phyloP scores from a whole-genome alignment of 2,329 filamentous ascomycete genomes.

The Chrysoporthe deuterocubensis region DNA sequence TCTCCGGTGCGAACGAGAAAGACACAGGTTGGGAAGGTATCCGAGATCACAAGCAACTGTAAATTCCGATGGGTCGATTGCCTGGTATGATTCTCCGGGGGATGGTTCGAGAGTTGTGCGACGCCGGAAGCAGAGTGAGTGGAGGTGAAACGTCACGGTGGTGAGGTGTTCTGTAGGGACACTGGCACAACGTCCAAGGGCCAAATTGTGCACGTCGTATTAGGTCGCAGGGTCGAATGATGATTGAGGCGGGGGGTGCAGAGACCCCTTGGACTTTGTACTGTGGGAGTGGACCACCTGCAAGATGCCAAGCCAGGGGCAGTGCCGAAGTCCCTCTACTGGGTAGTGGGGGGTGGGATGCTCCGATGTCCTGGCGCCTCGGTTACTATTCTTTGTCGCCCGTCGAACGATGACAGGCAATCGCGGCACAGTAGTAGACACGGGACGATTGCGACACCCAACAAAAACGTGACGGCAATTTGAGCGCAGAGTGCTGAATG shows the following conservation, averaged over 20 bases:
- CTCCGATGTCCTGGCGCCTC: slow-evolving; percentile 4
- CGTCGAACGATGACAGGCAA: slow-evolving; percentile 13
- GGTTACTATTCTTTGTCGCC: neutral
- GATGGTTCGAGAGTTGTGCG: slow-evolving; percentile 31
- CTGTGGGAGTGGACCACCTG: slow-evolving; percentile 10
- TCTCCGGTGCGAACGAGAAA: neutral
- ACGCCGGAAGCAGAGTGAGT: slow-evolving; percentile 29
- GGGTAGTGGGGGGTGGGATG: slow-evolving; percentile 1
- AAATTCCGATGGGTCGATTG: slow-evolving; percentile 24
- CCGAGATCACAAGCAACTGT: slow-evolving; percentile 3
- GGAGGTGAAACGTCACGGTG: slow-evolving; percentile 31
- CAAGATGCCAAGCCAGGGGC: slow-evolving; percentile 3
- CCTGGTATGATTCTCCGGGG: slow-evolving; percentile 25
- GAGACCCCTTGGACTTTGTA: slow-evolving; percentile 21
- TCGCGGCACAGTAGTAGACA: slow-evolving; percentile 6
- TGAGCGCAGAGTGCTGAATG: neutral
- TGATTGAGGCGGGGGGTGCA: slow-evolving; percentile 2
- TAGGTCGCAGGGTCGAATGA: slow-evolving; percentile 23
- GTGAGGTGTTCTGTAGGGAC: slow-evolving; percentile 23
- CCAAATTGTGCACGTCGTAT: slow-evolving; percentile 7
- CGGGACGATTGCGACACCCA: slow-evolving; percentile 3
- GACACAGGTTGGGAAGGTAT: slow-evolving; percentile 6
- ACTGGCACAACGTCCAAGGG: slow-evolving; percentile 6
- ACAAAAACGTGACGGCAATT: neutral
- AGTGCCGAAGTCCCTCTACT: slow-evolving; percentile 9